These are phyloP conservation scores for Hibiscus mutabilis DNA, from an alignment of 345 rosid genomes.

Conservation along the genomic window DNA sequence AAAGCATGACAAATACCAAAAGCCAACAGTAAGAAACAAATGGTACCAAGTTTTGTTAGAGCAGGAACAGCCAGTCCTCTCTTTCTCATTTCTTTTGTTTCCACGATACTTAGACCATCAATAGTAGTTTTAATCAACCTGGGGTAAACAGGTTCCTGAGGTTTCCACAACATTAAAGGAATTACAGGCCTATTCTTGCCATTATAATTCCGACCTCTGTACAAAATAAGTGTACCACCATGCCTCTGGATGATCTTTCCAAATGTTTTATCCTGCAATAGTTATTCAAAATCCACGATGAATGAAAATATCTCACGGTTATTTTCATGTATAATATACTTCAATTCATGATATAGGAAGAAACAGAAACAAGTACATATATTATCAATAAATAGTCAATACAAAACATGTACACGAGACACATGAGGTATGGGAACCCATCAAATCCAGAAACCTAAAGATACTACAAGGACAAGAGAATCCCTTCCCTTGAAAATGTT, in stretches of 20 bases:
- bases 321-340: not conserved
- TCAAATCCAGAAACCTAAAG: not conserved
- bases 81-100: constrained; percentile 85
- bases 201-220: constrained; percentile 78
- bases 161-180: constrained; percentile 92
- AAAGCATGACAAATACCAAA: constrained; percentile 11
- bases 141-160: constrained; percentile 88
- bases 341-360: not conserved
- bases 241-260: constrained; percentile 76
- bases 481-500: not conserved
- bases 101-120: constrained; percentile 69
- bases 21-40: not conserved
- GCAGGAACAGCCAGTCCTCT: constrained; percentile 69
- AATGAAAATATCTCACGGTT: not conserved
- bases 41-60: constrained; percentile 64
- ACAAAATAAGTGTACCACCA: constrained; percentile 62
- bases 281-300: not conserved
- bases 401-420: not conserved
- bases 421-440: not conserved
- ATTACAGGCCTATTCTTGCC: constrained; percentile 68
- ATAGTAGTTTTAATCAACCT: constrained; percentile 77
- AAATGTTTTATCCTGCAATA: constrained; percentile 52
- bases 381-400: not conserved
- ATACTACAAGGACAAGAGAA: not conserved
- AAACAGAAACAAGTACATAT: not conserved